Conservation (phyloP, 257 asterid genomes). For the Orobanche coerulescens region DNA sequence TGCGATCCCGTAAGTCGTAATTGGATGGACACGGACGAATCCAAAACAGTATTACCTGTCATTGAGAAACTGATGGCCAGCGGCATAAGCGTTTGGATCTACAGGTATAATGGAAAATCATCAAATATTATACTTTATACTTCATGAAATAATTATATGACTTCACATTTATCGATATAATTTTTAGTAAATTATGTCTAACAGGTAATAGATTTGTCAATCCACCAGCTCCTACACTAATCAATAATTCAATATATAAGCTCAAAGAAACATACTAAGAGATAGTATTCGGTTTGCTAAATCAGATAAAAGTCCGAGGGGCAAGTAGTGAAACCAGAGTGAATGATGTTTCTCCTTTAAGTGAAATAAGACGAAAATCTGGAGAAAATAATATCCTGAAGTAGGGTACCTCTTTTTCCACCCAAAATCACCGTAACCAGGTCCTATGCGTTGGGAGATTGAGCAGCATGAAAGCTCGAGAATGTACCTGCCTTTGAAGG, state of each 20-base stretch:
- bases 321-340: neutral
- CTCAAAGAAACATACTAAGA: neutral
- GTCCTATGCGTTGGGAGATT: conserved; percentile 40
- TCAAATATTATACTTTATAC: too few relatives aligned
- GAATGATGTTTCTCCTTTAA: neutral
- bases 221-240: neutral
- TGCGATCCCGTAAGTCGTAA: too few relatives aligned
- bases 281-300: neutral
- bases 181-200: too few relatives aligned
- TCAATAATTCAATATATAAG: neutral
- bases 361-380: conserved; percentile 4
- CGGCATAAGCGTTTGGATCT: too few relatives aligned
- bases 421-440: neutral
- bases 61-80: too few relatives aligned
- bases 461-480: conserved; percentile 32
- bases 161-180: too few relatives aligned
- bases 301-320: too few relatives aligned
- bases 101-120: too few relatives aligned
- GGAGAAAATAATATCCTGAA: neutral
- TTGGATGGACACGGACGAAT: too few relatives aligned
- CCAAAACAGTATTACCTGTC: too few relatives aligned
- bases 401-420: neutral
- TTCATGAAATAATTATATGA: too few relatives aligned
- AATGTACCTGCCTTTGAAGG: conserved; percentile 34
- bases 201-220: too few relatives aligned